Evolutionary conservation across 495 filamentous ascomycete genomes (phyloP), one percentile per base, ranked within the genome.

Genomic region (Penicillium malachiteum): DNA sequence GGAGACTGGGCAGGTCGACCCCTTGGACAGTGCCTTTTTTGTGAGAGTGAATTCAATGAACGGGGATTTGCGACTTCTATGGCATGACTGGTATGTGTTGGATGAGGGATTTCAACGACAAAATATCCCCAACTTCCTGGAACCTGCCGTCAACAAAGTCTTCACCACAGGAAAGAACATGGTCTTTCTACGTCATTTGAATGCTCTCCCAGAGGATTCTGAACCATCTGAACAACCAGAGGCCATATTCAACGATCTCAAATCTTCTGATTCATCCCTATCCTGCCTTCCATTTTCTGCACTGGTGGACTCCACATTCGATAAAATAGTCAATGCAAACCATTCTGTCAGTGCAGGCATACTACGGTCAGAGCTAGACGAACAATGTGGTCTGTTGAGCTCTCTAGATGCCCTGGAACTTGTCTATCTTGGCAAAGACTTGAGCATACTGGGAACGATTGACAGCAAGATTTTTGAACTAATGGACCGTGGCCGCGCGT

Each of bases 161-260:
- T 91, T 96, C 54, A 90, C 84, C 0, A 86, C 89, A 5, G 93
- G 94, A 0, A 96, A 97, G 66, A 94, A 86, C 61, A 86, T 91
- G 56, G 84, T 94, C 1, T 88, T 97, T 47, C 70, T 96, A 16
- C 87, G 85, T 33, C 81, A 84, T 33, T 78, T 90, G 48, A 70
- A 75, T 34, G 60, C 62, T 10, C 44, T 54, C 4, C 63, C 63
- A 8, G 56, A 64, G 14, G 44, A 55, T 18, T 14, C 57, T 5
- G 60, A 66, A 16, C 37, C 48, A 9, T 35, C 53, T 3, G 47
- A 59, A 54, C 78, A 79, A 54, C 66, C 73, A 11, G 71, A 58
- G 11, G 65, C 90, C 40, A 74, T 79, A 17, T 83, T 87, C 52
- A 71, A 78, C 5, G 76, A 74, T n/a, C 74, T 87, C 12, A 85